phyloP scores from a whole-genome alignment of 768 basidiomycete species.

The Kwoniella newhampshirensis region DNA sequence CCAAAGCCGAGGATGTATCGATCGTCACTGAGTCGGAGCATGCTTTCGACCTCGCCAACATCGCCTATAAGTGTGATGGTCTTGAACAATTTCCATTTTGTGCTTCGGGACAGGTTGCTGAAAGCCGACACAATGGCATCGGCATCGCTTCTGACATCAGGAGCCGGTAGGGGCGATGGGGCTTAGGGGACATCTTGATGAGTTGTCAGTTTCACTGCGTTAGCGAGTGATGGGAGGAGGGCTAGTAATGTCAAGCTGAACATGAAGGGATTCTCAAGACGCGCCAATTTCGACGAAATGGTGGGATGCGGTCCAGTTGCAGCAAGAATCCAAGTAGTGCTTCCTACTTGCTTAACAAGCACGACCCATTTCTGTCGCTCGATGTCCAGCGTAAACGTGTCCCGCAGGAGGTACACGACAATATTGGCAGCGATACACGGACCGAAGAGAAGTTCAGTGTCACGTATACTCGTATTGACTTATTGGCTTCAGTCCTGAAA shows the following conservation, averaged over 20 bases:
- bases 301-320: too few relatives aligned
- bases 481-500: too few relatives aligned
- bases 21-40: conserved; percentile 22
- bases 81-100: conserved; percentile 18
- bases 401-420: too few relatives aligned
- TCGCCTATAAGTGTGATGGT: conserved; percentile 19
- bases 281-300: too few relatives aligned
- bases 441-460: too few relatives aligned
- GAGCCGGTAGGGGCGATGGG: conserved; percentile 17
- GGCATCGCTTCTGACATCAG: conserved; percentile 9
- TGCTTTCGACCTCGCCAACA: conserved; percentile 21
- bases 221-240: background rate
- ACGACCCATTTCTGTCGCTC: too few relatives aligned
- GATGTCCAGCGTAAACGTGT: too few relatives aligned
- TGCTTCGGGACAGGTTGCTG: conserved; percentile 19
- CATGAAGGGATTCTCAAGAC: too few relatives aligned
- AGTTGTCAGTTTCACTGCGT: background rate
- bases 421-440: too few relatives aligned
- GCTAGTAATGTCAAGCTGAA: background rate
- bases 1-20: conserved; percentile 13
- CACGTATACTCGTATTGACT: too few relatives aligned
- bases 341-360: too few relatives aligned
- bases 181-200: conserved; percentile 9
- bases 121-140: conserved; percentile 24
- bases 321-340: too few relatives aligned